A percentile compares a stretch with the other conserved stretches of the same genome.
phyloP scores from a whole-genome alignment of 1,284 basidiomycete genomes.

The Microstroma glucosiphilum region DNA sequence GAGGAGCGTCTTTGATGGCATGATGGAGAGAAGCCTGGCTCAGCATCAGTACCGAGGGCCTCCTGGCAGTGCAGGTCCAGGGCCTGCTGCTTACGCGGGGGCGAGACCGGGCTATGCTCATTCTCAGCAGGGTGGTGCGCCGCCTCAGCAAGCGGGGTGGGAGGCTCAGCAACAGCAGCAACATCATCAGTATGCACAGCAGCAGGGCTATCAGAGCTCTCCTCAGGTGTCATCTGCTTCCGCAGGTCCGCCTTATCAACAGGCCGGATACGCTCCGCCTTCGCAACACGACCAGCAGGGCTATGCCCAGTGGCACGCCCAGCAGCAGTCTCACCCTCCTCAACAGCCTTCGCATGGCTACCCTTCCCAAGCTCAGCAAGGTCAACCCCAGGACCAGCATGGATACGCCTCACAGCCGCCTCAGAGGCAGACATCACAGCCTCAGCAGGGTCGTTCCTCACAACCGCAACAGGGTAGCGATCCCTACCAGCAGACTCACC shows the following conservation, averaged over 20 bases:
- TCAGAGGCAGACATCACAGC: background rate
- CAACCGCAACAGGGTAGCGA: constrained; percentile 5
- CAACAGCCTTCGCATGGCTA: background rate
- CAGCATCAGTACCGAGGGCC: constrained; percentile 56
- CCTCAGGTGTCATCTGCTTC: no score
- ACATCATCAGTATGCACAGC: constrained; percentile 19
- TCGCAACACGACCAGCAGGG: constrained; percentile 23
- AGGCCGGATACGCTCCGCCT: no score
- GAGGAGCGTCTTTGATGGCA: constrained; percentile 72
- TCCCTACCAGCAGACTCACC: background rate
- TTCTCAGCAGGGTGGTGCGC: constrained; percentile 44
- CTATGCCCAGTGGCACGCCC: background rate
- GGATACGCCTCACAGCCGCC: background rate
- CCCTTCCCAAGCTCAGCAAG: background rate
- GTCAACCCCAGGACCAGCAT: background rate
- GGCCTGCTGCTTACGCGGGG: constrained; percentile 11
- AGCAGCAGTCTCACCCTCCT: background rate
- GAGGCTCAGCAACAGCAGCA: constrained; percentile 15
- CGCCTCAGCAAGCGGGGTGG: constrained; percentile 11
- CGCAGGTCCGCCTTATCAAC: no score
- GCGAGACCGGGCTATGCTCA: constrained; percentile 14
- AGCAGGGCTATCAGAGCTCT: constrained; percentile 2
- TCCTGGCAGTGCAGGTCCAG: constrained; percentile 3
- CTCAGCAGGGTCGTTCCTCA: background rate
- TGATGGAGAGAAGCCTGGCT: constrained; percentile 83